A percentile compares a stretch with the other conserved stretches of the same genome.
These are phyloP conservation scores for Penicillium sp. DNA, from an alignment of 2,329 filamentous ascomycete species.

Conservation along the genomic window DNA sequence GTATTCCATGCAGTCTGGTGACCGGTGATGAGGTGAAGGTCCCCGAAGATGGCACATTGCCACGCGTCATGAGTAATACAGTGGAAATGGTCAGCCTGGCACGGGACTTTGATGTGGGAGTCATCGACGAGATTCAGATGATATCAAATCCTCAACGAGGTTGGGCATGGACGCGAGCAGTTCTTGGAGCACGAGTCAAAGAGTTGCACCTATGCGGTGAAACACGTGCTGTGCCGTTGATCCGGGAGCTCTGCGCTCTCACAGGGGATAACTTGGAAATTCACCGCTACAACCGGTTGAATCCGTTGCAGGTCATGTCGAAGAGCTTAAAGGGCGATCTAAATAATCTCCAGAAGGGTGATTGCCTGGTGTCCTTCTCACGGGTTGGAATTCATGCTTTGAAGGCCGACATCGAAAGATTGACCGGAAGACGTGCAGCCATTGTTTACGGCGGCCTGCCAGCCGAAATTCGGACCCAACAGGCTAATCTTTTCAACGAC, in stretches of 20 bases:
- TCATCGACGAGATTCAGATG: constrained; percentile 99
- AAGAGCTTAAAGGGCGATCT: constrained; percentile 64
- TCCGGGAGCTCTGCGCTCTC: constrained; percentile 71
- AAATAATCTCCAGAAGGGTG: constrained; percentile 73
- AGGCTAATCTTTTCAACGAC: constrained; percentile 92
- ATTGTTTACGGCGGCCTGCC: constrained; percentile 91
- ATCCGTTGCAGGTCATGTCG: constrained; percentile 66
- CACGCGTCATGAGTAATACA: constrained; percentile 74
- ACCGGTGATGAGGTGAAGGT: constrained; percentile 87
- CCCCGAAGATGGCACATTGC: constrained; percentile 54
- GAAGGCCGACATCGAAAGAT: constrained; percentile 71
- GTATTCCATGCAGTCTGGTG: constrained; percentile 72
- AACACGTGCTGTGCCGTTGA: constrained; percentile 73
- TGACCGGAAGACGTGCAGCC: constrained; percentile 76
- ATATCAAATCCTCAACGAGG: constrained; percentile 76
- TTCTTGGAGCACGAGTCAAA: constrained; percentile 80
- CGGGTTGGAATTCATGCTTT: constrained; percentile 76
- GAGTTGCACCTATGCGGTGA: constrained; percentile 95
- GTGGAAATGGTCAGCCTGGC: constrained; percentile 79
- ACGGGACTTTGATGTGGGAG: constrained; percentile 72
- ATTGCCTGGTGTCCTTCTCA: constrained; percentile 85
- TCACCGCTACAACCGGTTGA: constrained; percentile 80
- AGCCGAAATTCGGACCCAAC: constrained; percentile 86
- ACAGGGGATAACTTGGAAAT: constrained; percentile 80
- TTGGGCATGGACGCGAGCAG: constrained; percentile 90